phyloP scores from a whole-genome alignment of 2,329 filamentous ascomycete species.

The Thyridium curvatum region DNA sequence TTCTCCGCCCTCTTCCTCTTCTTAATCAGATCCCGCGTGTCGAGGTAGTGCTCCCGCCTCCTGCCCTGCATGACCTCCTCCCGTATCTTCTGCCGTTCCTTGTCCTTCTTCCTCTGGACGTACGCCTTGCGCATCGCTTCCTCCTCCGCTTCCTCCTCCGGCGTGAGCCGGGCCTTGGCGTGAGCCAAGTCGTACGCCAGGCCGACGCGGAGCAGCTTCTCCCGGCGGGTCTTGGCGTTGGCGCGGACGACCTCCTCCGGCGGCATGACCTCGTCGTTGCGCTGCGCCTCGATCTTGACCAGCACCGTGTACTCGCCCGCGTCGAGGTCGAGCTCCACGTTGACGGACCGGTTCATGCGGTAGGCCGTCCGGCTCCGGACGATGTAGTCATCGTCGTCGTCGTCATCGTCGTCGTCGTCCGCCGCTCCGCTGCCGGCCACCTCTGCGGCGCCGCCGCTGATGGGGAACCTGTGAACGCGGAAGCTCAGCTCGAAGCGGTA shows the following conservation, averaged over 20 bases:
- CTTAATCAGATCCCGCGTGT: conserved; percentile 31
- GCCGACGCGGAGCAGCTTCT: conserved; percentile 53
- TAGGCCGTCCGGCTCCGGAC: conserved; percentile 54
- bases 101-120: conserved; percentile 35
- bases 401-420: conserved; percentile 13
- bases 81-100: conserved; percentile 43
- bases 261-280: conserved; percentile 33
- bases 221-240: conserved; percentile 43
- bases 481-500: conserved; percentile 38
- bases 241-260: conserved; percentile 51
- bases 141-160: conserved; percentile 40
- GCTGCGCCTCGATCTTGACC: conserved; percentile 46
- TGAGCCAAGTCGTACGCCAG: conserved; percentile 55
- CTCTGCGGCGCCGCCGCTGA: conserved; percentile 16
- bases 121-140: conserved; percentile 42
- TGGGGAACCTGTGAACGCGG: conserved; percentile 34
- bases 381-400: conserved; percentile 53
- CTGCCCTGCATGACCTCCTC: conserved; percentile 32
- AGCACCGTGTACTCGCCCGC: conserved; percentile 52
- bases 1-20: conserved; percentile 19
- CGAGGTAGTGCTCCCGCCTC: conserved; percentile 21
- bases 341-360: conserved; percentile 51
- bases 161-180: conserved; percentile 48
- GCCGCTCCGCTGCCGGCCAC: too few relatives aligned
- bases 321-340: conserved; percentile 51